A percentile compares a stretch with the other conserved stretches of the same genome.
Evolutionary conservation across 2,329 filamentous ascomycete genomes (phyloP).

Genomic region (Clathrospora elynae): DNA sequence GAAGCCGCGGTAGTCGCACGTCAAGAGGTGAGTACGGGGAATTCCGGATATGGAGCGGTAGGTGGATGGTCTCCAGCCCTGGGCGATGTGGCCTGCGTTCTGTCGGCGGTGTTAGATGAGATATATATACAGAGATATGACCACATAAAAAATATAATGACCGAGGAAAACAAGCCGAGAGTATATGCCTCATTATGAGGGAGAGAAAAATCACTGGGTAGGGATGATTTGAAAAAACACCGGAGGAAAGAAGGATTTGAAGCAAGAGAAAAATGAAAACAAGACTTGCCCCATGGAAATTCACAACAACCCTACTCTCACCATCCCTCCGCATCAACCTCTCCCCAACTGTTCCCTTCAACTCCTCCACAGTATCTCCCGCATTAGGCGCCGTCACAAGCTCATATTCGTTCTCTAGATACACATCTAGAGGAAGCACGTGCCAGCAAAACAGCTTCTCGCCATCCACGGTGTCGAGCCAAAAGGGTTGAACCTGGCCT

Average conservation of each 20-base stretch:
- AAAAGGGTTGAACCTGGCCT: constrained; percentile 88
- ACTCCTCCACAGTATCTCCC: constrained; percentile 53
- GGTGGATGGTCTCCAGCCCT: constrained; percentile 74
- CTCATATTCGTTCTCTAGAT: constrained; percentile 70
- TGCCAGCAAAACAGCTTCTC: constrained; percentile 89
- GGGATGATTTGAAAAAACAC: neutral
- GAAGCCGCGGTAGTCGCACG: constrained; percentile 90
- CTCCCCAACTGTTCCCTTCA: constrained; percentile 56
- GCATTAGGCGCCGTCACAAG: constrained; percentile 48
- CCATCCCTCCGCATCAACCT: constrained; percentile 57
- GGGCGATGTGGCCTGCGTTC: constrained; percentile 86
- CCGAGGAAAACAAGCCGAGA: neutral
- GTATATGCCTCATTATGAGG: neutral
- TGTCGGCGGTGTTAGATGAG: constrained; percentile 41
- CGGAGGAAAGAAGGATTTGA: neutral
- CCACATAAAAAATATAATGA: neutral
- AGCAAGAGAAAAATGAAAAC: constrained; percentile 5
- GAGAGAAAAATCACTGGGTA: neutral
- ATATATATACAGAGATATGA: neutral
- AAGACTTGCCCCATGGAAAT: constrained; percentile 66
- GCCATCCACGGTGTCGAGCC: constrained; percentile 73
- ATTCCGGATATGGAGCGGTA: constrained; percentile 78
- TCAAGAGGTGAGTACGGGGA: constrained; percentile 74
- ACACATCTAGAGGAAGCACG: constrained; percentile 77
- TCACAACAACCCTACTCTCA: constrained; percentile 60